Evolutionary conservation across 495 filamentous ascomycete species (phyloP), one percentile per base, ranked within the genome.

Genomic region (Sporormia fimetaria): DNA sequence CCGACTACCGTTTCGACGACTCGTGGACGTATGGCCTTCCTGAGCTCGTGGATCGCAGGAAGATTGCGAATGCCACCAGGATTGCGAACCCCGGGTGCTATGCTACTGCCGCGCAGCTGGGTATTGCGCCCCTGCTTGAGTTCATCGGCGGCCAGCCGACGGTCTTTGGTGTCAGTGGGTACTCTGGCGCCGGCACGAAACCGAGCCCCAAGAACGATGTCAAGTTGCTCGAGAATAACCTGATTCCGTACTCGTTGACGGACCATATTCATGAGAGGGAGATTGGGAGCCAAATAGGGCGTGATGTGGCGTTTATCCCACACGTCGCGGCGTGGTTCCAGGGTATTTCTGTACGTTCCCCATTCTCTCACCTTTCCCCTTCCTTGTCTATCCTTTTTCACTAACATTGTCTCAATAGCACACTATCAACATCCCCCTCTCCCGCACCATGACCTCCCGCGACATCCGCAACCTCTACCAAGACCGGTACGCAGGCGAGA

Each of bases 261-360:
- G 87, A 87, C 54, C 90, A 98, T 68, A 85, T 98, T 49, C 90
- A 98, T 64, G 90, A 98, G 70, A 74, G 75, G 38, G 90, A 98
- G 64, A 88, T 96, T 45, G 78, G 74, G 56, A 52, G 60, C 31
- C 87, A 88, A 59, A 73, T 96, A 7, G 83, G 83, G 30, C 69
- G 67, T 14, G 67, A 75, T 29, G 75, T 94, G 17, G 83, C 83
- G 5, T 98, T 98, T 57, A 78, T 92, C 41, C 90, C 90, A 23
- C 90, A 98, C 60, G 90, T 98, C 14, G 87, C 87, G 12, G 75
- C 81, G 17, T 96, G 90, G 90, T 98, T 98, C 74, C 85, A 92
- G 61, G 90, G 90, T 37, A 98, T 98, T 53, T 80, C 64, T 39
- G 57, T 60, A 46, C 57, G 55, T 52, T 24, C 15, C 26, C 21